These are phyloP conservation scores for Porphyrellus cyaneotinctus DNA, from an alignment of 768 basidiomycete species.

Conservation along the genomic window DNA sequence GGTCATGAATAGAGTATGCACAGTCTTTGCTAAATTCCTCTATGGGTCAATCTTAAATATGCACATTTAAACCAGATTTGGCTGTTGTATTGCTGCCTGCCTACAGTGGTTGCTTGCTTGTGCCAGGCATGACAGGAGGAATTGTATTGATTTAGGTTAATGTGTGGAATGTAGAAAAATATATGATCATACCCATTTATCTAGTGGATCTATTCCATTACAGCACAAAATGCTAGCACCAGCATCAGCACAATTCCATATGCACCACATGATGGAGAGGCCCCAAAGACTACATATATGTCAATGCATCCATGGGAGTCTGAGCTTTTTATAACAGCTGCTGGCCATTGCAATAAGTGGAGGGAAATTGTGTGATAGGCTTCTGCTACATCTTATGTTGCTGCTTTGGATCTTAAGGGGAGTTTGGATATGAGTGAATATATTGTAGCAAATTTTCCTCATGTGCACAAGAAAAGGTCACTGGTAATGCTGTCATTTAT, in stretches of 20 bases:
- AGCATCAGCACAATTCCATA: slow-evolving; percentile 11
- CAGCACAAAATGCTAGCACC: not conserved
- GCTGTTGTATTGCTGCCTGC: not conserved
- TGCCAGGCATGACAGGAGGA: no score
- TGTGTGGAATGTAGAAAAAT: not conserved
- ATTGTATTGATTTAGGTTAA: no score
- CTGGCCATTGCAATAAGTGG: not conserved
- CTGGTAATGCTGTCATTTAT: not conserved
- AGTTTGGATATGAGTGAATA: not conserved
- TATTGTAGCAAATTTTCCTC: not conserved
- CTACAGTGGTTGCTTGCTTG: not conserved
- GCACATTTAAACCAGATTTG: not conserved
- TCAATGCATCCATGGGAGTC: not conserved
- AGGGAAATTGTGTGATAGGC: not conserved
- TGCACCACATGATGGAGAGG: not conserved
- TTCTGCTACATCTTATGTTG: not conserved
- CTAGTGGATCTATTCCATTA: not conserved
- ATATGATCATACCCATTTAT: slow-evolving; percentile 1
- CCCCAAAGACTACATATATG: not conserved
- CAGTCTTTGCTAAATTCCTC: not conserved
- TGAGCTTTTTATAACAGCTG: not conserved
- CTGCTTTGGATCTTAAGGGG: not conserved
- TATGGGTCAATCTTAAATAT: not conserved
- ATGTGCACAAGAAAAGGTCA: not conserved
- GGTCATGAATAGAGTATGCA: not conserved